Conservation (phyloP, 1,284 basidiomycete species). For the Heterobasidion parviporum region DNA sequence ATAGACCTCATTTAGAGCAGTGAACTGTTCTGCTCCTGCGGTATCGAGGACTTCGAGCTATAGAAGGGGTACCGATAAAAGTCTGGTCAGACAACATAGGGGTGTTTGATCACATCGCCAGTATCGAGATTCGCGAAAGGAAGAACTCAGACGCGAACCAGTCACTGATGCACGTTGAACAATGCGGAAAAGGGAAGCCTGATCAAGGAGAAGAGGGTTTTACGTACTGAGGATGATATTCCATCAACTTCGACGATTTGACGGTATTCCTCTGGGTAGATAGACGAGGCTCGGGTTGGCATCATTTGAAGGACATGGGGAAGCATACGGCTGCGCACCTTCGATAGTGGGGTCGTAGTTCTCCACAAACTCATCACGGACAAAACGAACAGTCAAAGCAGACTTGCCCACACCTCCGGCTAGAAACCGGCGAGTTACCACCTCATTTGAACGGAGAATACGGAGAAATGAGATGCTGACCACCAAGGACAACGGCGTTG, state of each 20-base stretch:
- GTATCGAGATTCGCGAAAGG: too few relatives aligned
- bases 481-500: conserved; percentile 72
- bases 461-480: conserved; percentile 29
- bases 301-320: conserved; percentile 10
- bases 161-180: background rate
- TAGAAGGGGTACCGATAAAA: background rate
- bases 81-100: background rate
- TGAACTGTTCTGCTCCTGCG: conserved; percentile 85
- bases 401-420: conserved; percentile 83
- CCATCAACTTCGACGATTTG: conserved; percentile 44
- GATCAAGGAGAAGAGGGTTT: conserved; percentile 6
- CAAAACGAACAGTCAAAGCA: conserved; percentile 64
- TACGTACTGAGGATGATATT: background rate
- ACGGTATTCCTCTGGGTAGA: conserved; percentile 52
- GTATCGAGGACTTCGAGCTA: conserved; percentile 86
- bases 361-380: conserved; percentile 67
- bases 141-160: too few relatives aligned
- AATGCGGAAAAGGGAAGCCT: conserved; percentile 2
- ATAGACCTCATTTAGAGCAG: conserved; percentile 69
- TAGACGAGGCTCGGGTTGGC: background rate
- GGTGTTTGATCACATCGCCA: too few relatives aligned
- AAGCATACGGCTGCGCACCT: conserved; percentile 32
- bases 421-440: conserved; percentile 18
- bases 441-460: conserved; percentile 1
- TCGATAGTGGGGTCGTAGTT: conserved; percentile 80